Conservation (phyloP, 176 grass and related monocot genomes). For the Alopecurus myosuroides region DNA sequence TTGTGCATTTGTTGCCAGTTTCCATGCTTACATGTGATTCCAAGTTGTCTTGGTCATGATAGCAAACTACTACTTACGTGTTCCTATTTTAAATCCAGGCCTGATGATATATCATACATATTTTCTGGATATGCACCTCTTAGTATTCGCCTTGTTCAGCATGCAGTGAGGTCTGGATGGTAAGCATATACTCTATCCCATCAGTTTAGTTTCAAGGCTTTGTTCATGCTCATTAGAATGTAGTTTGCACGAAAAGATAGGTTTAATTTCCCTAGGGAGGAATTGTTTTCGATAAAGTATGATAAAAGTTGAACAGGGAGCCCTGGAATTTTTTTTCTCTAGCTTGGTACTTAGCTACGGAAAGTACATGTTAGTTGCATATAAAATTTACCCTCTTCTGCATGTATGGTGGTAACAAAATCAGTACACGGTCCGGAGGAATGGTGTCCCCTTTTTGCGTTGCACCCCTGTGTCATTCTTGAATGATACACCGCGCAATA, state of each 20-base stretch:
- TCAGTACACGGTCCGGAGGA: neutral
- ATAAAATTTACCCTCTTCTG: neutral
- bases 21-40: neutral
- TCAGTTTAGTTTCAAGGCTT: neutral
- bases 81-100: conserved; percentile 57
- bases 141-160: conserved; percentile 93
- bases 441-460: neutral
- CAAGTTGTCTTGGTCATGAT: neutral
- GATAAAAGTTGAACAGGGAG: neutral
- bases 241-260: neutral
- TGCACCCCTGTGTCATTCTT: neutral
- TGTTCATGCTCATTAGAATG: neutral
- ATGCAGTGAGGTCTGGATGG: conserved; percentile 96
- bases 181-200: conserved; percentile 28
- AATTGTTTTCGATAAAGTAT: neutral
- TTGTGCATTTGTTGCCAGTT: conserved; percentile 7
- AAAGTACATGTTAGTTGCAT: neutral
- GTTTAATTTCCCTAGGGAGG: neutral
- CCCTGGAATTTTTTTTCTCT: neutral
- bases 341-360: neutral
- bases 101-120: conserved; percentile 91
- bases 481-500: neutral
- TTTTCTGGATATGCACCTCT: conserved; percentile 99
- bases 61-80: conserved; percentile 26
- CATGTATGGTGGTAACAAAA: neutral